phyloP scores from a whole-genome alignment of 192 early-diverging fungal species.

The Haplosporangium gracile region DNA sequence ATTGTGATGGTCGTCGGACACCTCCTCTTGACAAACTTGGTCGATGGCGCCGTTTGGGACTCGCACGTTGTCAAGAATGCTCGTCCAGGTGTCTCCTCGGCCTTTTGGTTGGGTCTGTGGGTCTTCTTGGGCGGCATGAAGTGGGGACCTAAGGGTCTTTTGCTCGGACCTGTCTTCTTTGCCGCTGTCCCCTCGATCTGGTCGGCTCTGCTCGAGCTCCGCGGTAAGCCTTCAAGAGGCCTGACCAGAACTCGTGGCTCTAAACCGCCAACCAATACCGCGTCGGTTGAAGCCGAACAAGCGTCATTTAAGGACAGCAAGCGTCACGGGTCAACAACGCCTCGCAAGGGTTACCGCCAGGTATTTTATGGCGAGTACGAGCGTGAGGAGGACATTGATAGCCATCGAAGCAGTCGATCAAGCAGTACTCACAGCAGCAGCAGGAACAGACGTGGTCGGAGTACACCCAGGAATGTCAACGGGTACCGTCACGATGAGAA shows the following conservation, averaged over 20 bases:
- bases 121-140: slow-evolving; percentile 50
- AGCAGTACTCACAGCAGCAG: not conserved
- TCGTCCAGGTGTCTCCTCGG: slow-evolving; percentile 42
- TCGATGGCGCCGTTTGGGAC: slow-evolving; percentile 53
- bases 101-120: slow-evolving; percentile 54
- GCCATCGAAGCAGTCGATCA: not conserved
- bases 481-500: not conserved
- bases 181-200: slow-evolving; percentile 43
- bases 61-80: slow-evolving; percentile 52
- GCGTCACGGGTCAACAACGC: not conserved
- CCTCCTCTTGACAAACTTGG: slow-evolving; percentile 19
- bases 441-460: not conserved
- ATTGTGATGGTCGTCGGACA: slow-evolving; percentile 47
- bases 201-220: slow-evolving; percentile 43
- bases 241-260: not conserved
- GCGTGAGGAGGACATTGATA: not conserved
- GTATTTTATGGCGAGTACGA: not conserved
- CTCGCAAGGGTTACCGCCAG: not conserved
- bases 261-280: not conserved
- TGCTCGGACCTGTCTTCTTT: slow-evolving; percentile 49
- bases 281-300: not conserved
- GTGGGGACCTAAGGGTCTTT: slow-evolving; percentile 47
- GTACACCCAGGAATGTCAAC: not conserved
- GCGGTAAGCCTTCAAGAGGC: slow-evolving; percentile 25
- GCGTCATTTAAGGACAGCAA: not conserved